Conservation (phyloP, 139 green algal genomes). For the Marvania coccoides region DNA sequence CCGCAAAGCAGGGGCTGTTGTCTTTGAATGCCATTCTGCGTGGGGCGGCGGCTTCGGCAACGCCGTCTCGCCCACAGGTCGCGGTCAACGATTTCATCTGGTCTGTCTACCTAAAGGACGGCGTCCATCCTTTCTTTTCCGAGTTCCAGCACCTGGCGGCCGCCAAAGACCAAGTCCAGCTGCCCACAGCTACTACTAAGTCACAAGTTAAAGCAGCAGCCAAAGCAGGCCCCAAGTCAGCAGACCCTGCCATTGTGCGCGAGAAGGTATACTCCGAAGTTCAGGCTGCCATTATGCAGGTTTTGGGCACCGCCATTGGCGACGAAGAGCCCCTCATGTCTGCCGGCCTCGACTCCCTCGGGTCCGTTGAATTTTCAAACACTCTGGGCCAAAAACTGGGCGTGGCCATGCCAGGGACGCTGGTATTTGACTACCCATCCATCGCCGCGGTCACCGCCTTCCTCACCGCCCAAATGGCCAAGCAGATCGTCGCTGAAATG, state of each 20-base stretch:
- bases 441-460: constrained; percentile 18
- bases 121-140: constrained; percentile 8
- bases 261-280: constrained; percentile 14
- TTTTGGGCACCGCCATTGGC: constrained; percentile 15
- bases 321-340: constrained; percentile 51
- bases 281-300: constrained; percentile 21
- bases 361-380: constrained; percentile 48
- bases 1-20: constrained; percentile 30
- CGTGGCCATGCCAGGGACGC: constrained; percentile 47
- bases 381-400: constrained; percentile 47
- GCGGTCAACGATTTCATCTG: constrained; percentile 28
- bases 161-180: background rate
- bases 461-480: constrained; percentile 13
- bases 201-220: background rate
- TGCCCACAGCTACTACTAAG: background rate
- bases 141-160: constrained; percentile 7
- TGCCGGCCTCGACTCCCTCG: constrained; percentile 54
- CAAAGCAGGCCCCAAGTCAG: background rate
- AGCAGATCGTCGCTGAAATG: background rate
- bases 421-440: constrained; percentile 67
- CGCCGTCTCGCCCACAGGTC: constrained; percentile 6
- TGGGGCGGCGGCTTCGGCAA: background rate
- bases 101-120: constrained; percentile 15
- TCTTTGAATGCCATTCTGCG: constrained; percentile 14
- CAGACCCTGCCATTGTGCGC: constrained; percentile 5